Conservation (phyloP, 257 asterid species). For the Solanum pinnatisectum region DNA sequence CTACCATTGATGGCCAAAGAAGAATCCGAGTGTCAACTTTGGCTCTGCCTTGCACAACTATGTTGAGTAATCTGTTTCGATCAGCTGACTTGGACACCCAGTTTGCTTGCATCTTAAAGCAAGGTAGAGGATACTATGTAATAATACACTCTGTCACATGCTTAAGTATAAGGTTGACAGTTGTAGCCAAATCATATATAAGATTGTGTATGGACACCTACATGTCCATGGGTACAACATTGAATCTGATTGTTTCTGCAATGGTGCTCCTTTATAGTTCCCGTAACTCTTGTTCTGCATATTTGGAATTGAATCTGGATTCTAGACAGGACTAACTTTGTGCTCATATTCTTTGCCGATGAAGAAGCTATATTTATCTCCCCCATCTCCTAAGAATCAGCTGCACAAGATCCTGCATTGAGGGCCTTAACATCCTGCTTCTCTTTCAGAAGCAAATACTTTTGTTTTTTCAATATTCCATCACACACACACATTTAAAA, state of each 20-base stretch:
- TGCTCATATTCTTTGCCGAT: not conserved
- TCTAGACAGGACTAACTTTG: not conserved
- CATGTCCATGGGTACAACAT: not conserved
- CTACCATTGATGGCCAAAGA: slow-evolving; percentile 91
- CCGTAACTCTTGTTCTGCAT: not conserved
- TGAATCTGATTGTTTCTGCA: not conserved
- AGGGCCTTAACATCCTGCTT: not conserved
- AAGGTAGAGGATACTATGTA: slow-evolving; percentile 36
- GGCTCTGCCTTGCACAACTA: slow-evolving; percentile 84
- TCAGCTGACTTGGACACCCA: slow-evolving; percentile 96
- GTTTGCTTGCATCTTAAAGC: slow-evolving; percentile 77
- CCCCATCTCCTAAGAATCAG: not conserved
- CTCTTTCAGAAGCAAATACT: not conserved
- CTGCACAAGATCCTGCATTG: not conserved
- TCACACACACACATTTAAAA: not conserved
- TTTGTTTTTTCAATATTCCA: not conserved
- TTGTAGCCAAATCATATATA: not conserved
- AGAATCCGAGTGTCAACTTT: slow-evolving; percentile 93
- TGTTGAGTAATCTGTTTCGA: slow-evolving; percentile 91
- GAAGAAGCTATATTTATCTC: not conserved
- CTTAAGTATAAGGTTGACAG: not conserved
- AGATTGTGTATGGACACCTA: not conserved
- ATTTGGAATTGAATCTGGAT: not conserved
- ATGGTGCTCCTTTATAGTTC: not conserved
- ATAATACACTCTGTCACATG: not conserved